A percentile compares a stretch with the other conserved stretches of the same genome.
phyloP scores from a whole-genome alignment of 257 asterid species.

The Parsonsia alboflavescens region DNA sequence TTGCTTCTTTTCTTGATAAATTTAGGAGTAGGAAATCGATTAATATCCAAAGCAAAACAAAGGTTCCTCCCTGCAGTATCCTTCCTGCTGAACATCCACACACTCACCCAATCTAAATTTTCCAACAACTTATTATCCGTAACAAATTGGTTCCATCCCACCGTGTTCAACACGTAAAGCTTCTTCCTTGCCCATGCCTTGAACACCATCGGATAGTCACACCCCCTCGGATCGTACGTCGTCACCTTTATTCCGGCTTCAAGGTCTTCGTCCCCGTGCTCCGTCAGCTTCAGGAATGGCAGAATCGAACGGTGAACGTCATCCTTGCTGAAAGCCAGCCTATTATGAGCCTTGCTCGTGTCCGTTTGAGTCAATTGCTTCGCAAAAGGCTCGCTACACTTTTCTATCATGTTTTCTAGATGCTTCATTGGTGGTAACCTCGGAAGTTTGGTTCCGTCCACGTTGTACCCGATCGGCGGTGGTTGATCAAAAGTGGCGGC shows the following conservation, averaged over 20 bases:
- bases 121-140: neutral
- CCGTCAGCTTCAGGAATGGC: neutral
- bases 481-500: neutral
- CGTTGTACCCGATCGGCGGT: neutral
- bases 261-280: neutral
- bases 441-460: slow-evolving; percentile 1
- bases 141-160: slow-evolving; percentile 2
- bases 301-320: neutral
- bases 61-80: neutral
- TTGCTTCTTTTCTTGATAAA: neutral
- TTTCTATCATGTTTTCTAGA: neutral
- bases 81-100: slow-evolving; percentile 13
- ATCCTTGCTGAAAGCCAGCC: neutral
- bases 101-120: neutral
- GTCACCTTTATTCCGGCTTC: neutral
- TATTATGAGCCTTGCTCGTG: neutral
- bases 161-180: neutral
- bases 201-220: slow-evolving; percentile 3
- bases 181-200: neutral
- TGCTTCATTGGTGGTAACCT: neutral
- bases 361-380: slow-evolving; percentile 12
- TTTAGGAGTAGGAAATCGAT: neutral
- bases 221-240: slow-evolving; percentile 1
- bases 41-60: slow-evolving; percentile 8
- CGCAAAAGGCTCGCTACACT: slow-evolving; percentile 5